These are phyloP conservation scores for Yamadazyma blattariae DNA, from an alignment of 1,139 yeast genomes.

Conservation along the genomic window DNA sequence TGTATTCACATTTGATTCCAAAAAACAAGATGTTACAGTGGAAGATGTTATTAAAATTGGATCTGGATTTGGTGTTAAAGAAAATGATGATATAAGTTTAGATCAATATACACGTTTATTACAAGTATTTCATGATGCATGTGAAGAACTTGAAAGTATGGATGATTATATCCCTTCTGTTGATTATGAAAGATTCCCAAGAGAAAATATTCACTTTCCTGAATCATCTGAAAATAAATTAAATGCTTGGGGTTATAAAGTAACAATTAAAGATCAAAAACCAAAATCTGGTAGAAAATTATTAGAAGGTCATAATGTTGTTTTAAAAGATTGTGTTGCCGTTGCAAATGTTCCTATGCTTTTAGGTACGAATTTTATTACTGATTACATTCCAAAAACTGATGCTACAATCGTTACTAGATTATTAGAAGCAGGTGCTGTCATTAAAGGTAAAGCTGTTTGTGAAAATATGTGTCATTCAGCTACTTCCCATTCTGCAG, in stretches of 20 bases:
- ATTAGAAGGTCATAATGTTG: conserved; percentile 5
- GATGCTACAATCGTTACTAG: conserved; percentile 16
- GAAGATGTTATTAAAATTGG: conserved; percentile 10
- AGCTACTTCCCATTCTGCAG: conserved; percentile 16
- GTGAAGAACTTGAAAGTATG: conserved; percentile 17
- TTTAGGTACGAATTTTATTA: conserved; percentile 13
- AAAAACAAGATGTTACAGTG: conserved; percentile 13
- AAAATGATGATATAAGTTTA: conserved; percentile 8
- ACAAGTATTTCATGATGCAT: conserved; percentile 19
- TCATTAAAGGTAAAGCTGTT: conserved; percentile 11
- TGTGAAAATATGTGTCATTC: conserved; percentile 16
- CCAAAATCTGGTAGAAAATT: conserved; percentile 1
- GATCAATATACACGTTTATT: conserved; percentile 16
- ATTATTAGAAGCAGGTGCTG: conserved; percentile 14
- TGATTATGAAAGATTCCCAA: conserved; percentile 28
- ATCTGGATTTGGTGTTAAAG: conserved; percentile 13
- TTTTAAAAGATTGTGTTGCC: conserved; percentile 14
- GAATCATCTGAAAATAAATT: conserved; percentile 16
- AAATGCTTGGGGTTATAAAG: conserved; percentile 13
- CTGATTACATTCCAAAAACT: conserved; percentile 13
- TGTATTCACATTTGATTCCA: conserved; percentile 12
- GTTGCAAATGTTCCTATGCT: conserved; percentile 15
- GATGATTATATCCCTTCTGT: conserved; percentile 14
- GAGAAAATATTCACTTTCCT: conserved; percentile 21
- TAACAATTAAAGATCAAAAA: conserved; percentile 7